Percentiles rank a stretch among this genome's conserved stretches.
Conservation (phyloP, 1,284 basidiomycete genomes). For the Leccinum pseudoinsigne region DNA sequence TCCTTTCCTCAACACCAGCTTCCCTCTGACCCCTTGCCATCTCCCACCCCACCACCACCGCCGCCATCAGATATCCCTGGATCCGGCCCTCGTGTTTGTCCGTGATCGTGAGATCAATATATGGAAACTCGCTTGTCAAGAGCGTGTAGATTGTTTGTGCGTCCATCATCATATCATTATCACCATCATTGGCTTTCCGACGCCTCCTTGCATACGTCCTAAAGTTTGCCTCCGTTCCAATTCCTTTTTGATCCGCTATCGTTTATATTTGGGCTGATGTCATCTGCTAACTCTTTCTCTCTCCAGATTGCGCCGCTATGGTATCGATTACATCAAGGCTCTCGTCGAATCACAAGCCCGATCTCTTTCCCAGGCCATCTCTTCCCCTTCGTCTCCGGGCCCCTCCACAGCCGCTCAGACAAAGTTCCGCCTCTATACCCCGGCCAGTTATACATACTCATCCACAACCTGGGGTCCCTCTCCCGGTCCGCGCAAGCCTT, state of each 20-base stretch:
- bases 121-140: constrained; percentile 36
- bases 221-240: not conserved
- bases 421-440: constrained; percentile 31
- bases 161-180: constrained; percentile 10
- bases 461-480: constrained; percentile 22
- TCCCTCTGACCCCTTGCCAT: constrained; percentile 4
- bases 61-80: constrained; percentile 9
- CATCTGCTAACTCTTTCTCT: constrained; percentile 7
- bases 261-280: constrained; percentile 8
- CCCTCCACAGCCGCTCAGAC: constrained; percentile 16
- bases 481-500: constrained; percentile 15
- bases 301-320: constrained; percentile 32
- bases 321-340: constrained; percentile 34
- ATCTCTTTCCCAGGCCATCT: constrained; percentile 2
- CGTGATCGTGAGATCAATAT: constrained; percentile 36
- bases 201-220: constrained; percentile 5
- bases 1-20: not conserved
- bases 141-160: constrained; percentile 34
- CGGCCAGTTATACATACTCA: constrained; percentile 33
- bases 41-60: not conserved
- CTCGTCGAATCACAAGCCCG: constrained; percentile 32
- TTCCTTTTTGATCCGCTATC: constrained; percentile 17
- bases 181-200: constrained; percentile 5
- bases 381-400: constrained; percentile 1
- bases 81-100: constrained; percentile 25